phyloP scores from a whole-genome alignment of 352 stramenopile species.

The Globisporangium apiculatum region DNA sequence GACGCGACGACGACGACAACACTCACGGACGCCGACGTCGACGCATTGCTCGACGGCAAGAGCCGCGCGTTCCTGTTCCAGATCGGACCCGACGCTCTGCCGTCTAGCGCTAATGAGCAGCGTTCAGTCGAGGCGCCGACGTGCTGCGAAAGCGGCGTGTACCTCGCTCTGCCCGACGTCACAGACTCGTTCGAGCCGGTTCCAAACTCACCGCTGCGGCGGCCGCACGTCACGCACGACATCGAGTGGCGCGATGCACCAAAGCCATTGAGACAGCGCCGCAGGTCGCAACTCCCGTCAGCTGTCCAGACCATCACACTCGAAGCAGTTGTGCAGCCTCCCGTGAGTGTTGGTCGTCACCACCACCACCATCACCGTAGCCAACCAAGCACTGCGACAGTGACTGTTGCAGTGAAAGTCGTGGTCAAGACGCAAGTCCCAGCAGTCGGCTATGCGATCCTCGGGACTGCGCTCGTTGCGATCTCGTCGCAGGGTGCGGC shows the following conservation, averaged over 20 bases:
- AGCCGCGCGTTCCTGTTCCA: slow-evolving; percentile 19
- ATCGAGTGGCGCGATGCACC: too few species aligned
- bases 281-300: slow-evolving; percentile 19
- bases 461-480: slow-evolving; percentile 27
- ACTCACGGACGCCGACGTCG: slow-evolving; percentile 11
- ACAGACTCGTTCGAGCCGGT: neutral
- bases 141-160: slow-evolving; percentile 13
- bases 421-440: slow-evolving; percentile 43
- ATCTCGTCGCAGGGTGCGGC: slow-evolving; percentile 42
- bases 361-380: too few species aligned
- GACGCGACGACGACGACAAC: slow-evolving; percentile 2
- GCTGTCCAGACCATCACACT: slow-evolving; percentile 29
- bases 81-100: slow-evolving; percentile 5
- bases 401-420: slow-evolving; percentile 24
- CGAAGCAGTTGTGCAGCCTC: slow-evolving; percentile 22
- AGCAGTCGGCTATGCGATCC: slow-evolving; percentile 30
- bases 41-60: slow-evolving; percentile 11
- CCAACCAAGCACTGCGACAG: too few species aligned
- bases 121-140: neutral
- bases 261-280: neutral
- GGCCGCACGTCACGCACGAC: too few species aligned
- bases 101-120: too few species aligned
- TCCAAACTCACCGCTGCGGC: too few species aligned
- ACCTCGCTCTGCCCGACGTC: slow-evolving; percentile 26
- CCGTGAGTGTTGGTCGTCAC: neutral